Base-by-base conservation (phyloP, 2,329 filamentous ascomycete genomes). In the Calonectria pseudoturangicola region DNA sequence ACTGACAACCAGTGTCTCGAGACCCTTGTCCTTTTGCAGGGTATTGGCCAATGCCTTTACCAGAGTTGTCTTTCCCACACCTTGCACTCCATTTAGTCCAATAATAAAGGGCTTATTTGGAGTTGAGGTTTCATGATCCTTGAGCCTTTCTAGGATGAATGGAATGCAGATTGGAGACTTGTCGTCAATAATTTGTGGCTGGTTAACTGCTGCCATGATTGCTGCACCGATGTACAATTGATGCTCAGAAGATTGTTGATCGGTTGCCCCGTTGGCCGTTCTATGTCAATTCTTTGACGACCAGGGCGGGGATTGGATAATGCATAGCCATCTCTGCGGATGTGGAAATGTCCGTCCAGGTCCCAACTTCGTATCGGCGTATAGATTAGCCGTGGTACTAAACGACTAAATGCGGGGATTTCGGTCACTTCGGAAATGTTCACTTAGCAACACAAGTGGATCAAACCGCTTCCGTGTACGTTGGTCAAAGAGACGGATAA, bases 11-110 rank as follows among this genome's bases (percentile, higher is more conserved):
- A 60, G 21, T 3, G 54, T 60, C 54, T 41, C 54, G 16, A 60
- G 54, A 10, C 36, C 54, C 21, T 60, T 28, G 33, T 60, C 54
- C 1, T 41, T 41, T 16, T n/a, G 54, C 36, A 60, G 2, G 5
- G 54, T 60, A 41, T 41, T 60, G 54, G 54, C 54, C 54, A 60
- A 41, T 41, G 54, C 54, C 10, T 60, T 60, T 7, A 60, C 54
- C 30, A 60, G 9, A 2, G 54, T 60, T 13, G 54, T 60, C 15
- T 60, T 60, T 10, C 54, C 54, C 5, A 60, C 54, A 5, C 54
- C 54, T 41, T 60, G 54, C 3, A 60, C 54, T 16, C 54, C 54
- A 39, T 60, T 60, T 2, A 60, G 33, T 15, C 54, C 54, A 21
- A 60, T 60, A 8, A 60, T 41, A 41, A 60, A 60, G 16, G 54